Evolutionary conservation across 495 filamentous ascomycete species (phyloP).

Genomic region (Aspergillus carlsbadensis): DNA sequence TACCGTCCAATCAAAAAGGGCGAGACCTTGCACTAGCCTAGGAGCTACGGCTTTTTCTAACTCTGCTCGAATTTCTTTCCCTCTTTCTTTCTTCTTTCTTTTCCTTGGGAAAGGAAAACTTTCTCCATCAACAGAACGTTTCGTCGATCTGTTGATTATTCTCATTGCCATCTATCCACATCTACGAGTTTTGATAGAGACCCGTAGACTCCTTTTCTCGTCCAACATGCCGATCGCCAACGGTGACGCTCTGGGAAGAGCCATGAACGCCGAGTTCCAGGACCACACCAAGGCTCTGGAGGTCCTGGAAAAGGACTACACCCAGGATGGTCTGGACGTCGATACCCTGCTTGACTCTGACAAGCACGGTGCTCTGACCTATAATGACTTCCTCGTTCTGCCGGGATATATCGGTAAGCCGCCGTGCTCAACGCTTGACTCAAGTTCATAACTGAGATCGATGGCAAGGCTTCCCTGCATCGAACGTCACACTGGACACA

Average conservation of each 20-base stretch:
- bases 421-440: constrained; percentile 8
- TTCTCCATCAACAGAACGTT: constrained; percentile 54
- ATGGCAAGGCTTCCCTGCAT: constrained; percentile 76
- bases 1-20: constrained; percentile 31
- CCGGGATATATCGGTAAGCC: constrained; percentile 64
- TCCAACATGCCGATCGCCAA: constrained; percentile 69
- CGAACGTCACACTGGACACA: constrained; percentile 83
- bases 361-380: constrained; percentile 85
- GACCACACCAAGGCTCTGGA: constrained; percentile 72
- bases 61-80: constrained; percentile 40
- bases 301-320: constrained; percentile 67
- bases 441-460: constrained; percentile 51
- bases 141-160: constrained; percentile 46
- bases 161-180: constrained; percentile 11
- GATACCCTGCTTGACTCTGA: constrained; percentile 82
- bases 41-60: constrained; percentile 37
- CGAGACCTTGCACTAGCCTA: constrained; percentile 19
- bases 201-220: constrained; percentile 27
- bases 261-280: constrained; percentile 46
- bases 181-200: constrained; percentile 27
- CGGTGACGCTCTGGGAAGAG: constrained; percentile 51
- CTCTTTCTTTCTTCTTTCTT: constrained; percentile 51
- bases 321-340: constrained; percentile 80
- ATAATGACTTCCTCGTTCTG: constrained; percentile 71
- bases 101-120: constrained; percentile 55